Evolutionary conservation across 192 early-diverging fungal species (phyloP).

Genomic region (Coemansia nantahalensis): DNA sequence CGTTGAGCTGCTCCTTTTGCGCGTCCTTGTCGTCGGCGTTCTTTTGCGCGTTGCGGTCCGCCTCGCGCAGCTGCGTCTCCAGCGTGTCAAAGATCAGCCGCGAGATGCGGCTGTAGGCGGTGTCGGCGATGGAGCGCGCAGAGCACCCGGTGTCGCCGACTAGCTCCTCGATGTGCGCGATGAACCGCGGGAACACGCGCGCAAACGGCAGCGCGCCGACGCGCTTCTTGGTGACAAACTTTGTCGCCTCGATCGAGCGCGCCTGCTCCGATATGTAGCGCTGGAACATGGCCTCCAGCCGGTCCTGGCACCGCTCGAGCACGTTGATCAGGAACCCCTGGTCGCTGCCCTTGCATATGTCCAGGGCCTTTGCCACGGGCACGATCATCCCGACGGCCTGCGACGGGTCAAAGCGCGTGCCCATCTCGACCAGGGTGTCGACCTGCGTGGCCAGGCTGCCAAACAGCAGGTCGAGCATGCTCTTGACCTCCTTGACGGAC

Average conservation of each 20-base stretch:
- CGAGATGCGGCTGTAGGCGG: slow-evolving; percentile 80
- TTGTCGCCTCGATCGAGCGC: slow-evolving; percentile 86
- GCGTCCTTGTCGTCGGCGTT: slow-evolving; percentile 78
- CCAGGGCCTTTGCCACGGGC: slow-evolving; percentile 64
- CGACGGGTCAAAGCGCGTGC: slow-evolving; percentile 67
- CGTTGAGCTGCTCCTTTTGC: slow-evolving; percentile 80
- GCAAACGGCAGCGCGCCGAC: slow-evolving; percentile 88
- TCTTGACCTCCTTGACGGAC: slow-evolving; percentile 58
- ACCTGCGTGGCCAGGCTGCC: slow-evolving; percentile 70
- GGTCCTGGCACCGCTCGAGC: slow-evolving; percentile 62
- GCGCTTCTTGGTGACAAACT: slow-evolving; percentile 81
- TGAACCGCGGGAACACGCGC: slow-evolving; percentile 86
- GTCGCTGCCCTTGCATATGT: slow-evolving; percentile 68
- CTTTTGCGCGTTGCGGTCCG: slow-evolving; percentile 55
- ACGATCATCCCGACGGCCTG: slow-evolving; percentile 86
- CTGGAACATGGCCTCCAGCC: slow-evolving; percentile 71
- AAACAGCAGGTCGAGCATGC: slow-evolving; percentile 79
- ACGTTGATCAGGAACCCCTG: slow-evolving; percentile 70
- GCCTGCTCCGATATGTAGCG: slow-evolving; percentile 86
- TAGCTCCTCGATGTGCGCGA: slow-evolving; percentile 62
- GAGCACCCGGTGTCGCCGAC: slow-evolving; percentile 58
- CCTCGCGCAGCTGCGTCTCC: slow-evolving; percentile 76
- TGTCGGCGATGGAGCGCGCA: slow-evolving; percentile 68
- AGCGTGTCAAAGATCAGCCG: slow-evolving; percentile 84
- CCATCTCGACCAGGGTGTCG: slow-evolving; percentile 70